Percentiles rank a stretch among this genome's conserved stretches.
phyloP scores from a whole-genome alignment of 306 rosid genomes.

The Gastrolobium bilobum region DNA sequence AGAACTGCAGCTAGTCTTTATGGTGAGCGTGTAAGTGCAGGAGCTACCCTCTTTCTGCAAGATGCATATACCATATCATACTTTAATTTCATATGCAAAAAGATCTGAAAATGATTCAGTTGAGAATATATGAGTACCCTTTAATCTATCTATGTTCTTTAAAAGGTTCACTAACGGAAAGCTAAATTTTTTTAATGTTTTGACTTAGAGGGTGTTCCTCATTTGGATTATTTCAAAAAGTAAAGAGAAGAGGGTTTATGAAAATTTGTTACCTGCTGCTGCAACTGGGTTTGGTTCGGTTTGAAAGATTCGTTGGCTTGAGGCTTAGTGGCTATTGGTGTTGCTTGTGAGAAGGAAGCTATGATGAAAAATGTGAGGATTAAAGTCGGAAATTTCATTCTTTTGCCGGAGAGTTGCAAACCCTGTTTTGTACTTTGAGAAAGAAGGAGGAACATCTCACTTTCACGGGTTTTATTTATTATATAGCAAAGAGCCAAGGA shows the following conservation, averaged over 20 bases:
- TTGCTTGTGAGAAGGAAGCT: constrained; percentile 43
- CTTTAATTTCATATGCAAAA: constrained; percentile 31
- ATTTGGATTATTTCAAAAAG: not conserved
- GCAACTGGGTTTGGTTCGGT: constrained; percentile 33
- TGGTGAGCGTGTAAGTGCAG: constrained; percentile 72
- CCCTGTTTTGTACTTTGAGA: not conserved
- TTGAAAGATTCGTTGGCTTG: constrained; percentile 45
- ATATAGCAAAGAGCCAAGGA: not conserved
- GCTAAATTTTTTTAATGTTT: too few relatives aligned
- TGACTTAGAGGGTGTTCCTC: not conserved
- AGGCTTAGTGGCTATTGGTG: not conserved
- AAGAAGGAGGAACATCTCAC: not conserved
- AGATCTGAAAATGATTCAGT: constrained; percentile 19
- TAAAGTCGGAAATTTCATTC: constrained; percentile 39
- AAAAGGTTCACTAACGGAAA: not conserved
- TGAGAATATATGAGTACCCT: constrained; percentile 11
- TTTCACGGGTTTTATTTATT: not conserved
- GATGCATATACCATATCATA: not conserved
- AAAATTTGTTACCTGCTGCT: constrained; percentile 18
- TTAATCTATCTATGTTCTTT: not conserved
- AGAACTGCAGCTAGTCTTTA: constrained; percentile 83
- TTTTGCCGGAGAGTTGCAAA: constrained; percentile 6
- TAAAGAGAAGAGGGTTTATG: not conserved
- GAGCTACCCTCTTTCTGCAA: constrained; percentile 58
- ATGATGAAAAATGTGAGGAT: constrained; percentile 50